phyloP scores from a whole-genome alignment of 805 yeast species.

The Ogataea saltuana region DNA sequence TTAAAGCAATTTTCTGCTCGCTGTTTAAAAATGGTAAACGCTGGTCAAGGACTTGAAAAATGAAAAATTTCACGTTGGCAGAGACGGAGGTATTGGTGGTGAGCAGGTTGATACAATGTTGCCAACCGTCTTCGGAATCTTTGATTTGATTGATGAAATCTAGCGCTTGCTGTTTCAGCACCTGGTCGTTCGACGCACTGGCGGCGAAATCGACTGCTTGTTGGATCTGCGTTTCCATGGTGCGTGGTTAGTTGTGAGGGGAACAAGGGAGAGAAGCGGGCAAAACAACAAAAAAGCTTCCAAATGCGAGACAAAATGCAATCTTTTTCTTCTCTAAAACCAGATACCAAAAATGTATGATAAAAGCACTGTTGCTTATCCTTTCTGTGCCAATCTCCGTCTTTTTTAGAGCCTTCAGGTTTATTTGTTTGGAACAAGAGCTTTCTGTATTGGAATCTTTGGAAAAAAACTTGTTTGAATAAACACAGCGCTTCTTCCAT shows the following conservation, averaged over 20 bases:
- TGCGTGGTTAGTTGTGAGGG: background rate
- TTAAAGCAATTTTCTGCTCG: slow-evolving; percentile 48
- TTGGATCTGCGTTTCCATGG: slow-evolving; percentile 61
- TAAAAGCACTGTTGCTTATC: background rate
- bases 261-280: slow-evolving; percentile 6
- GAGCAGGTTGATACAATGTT: slow-evolving; percentile 52
- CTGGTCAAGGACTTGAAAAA: slow-evolving; percentile 68
- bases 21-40: slow-evolving; percentile 45
- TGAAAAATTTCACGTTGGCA: slow-evolving; percentile 63
- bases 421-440: background rate
- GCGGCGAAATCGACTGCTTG: slow-evolving; percentile 88
- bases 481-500: slow-evolving; percentile 3
- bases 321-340: background rate
- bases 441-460: background rate
- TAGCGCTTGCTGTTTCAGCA: slow-evolving; percentile 60
- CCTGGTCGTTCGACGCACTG: slow-evolving; percentile 62
- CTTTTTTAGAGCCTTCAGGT: background rate
- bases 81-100: slow-evolving; percentile 38
- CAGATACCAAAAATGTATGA: background rate
- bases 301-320: slow-evolving; percentile 1
- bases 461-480: background rate
- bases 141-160: slow-evolving; percentile 55
- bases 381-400: slow-evolving; percentile 1
- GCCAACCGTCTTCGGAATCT: slow-evolving; percentile 55
- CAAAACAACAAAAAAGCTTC: slow-evolving; percentile 8